Base-by-base conservation (phyloP, 208 protist species). In the Willaertia magna region DNA sequence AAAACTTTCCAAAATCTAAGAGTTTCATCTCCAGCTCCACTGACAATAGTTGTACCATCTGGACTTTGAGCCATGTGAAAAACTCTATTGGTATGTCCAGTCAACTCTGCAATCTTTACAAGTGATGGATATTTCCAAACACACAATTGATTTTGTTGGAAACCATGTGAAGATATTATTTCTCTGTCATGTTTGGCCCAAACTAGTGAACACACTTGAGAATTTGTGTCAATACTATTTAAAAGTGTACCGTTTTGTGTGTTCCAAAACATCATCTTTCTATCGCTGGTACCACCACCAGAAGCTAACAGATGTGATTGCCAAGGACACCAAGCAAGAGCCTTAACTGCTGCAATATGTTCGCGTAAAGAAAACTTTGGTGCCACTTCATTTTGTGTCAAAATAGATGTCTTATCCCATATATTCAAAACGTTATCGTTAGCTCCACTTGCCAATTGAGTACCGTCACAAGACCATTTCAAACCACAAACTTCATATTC, bases 71-170 rank as follows among this genome's bases (percentile, higher is more conserved):
- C 96, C 81, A 98, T 92, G 89, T 99, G 96, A 16, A 99, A 93
- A n/a, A 99, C 97, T 78, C 98, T 97, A 0, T 90, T 94, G 0
- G 95, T 97, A 92, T 99, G 98, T 7, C 97, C 98, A 39, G 89
- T 96, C n/a, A 99, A 91, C 88, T 99, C 97, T 40, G 95, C 95
- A 61, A 99, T 92, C 79, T 96, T 94, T 46, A 91, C 91, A 92
- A 99, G 93, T 40, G 96, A 95, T 48, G 98, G 98, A 86, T 99
- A 99, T 88, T 97, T 98, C 98, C 98, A 99, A 51, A 99, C 93
- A 75, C 93, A 96, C 4, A 99, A 92, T 89, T 99, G 97, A 90
- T 99, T 99, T 86, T 98, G 92, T 7, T 93, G 94, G 90, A 97
- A 99, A 85, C 98, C 98, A 90, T 99, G 98, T 18, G 95, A 95